Percentiles rank a stretch among this genome's conserved stretches.
Conservation (phyloP, 2,329 filamentous ascomycete genomes). For the Trichoderma harzianum region DNA sequence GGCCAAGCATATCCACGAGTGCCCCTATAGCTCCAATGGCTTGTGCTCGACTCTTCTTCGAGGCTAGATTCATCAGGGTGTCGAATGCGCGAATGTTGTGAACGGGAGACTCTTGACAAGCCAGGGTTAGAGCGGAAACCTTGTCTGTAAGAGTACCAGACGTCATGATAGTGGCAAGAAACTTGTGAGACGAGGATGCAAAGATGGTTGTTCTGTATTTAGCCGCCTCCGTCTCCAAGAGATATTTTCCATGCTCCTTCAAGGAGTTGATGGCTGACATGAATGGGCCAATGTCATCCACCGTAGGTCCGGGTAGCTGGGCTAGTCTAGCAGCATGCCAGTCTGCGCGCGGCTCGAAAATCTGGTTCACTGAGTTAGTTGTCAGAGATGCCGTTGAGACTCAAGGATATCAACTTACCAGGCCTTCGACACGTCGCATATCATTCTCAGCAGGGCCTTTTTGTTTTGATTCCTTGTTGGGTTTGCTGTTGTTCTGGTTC, state of each 20-base stretch:
- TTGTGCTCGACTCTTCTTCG: constrained; percentile 89
- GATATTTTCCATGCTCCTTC: constrained; percentile 66
- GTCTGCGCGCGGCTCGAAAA: constrained; percentile 55
- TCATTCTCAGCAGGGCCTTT: constrained; percentile 13
- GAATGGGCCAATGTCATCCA: constrained; percentile 45
- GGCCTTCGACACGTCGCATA: constrained; percentile 30
- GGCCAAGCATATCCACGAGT: constrained; percentile 88
- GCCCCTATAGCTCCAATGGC: constrained; percentile 90
- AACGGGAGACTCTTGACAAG: constrained; percentile 91
- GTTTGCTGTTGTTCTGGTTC: background rate
- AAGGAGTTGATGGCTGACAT: constrained; percentile 46
- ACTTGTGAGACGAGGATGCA: constrained; percentile 86
- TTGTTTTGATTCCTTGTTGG: background rate
- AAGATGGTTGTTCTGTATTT: constrained; percentile 71
- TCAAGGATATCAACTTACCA: constrained; percentile 31
- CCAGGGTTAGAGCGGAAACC: constrained; percentile 88
- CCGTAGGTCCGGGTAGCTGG: constrained; percentile 41
- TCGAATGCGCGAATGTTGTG: constrained; percentile 91
- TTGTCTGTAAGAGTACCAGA: constrained; percentile 96
- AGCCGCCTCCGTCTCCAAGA: constrained; percentile 75
- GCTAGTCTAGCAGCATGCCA: constrained; percentile 50
- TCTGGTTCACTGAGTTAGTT: constrained; percentile 41
- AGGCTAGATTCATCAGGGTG: constrained; percentile 74
- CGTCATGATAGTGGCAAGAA: constrained; percentile 94
- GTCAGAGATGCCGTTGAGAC: constrained; percentile 26